Base-by-base conservation (phyloP, 192 early-diverging fungal genomes). In the Entomortierella chlamydospora region DNA sequence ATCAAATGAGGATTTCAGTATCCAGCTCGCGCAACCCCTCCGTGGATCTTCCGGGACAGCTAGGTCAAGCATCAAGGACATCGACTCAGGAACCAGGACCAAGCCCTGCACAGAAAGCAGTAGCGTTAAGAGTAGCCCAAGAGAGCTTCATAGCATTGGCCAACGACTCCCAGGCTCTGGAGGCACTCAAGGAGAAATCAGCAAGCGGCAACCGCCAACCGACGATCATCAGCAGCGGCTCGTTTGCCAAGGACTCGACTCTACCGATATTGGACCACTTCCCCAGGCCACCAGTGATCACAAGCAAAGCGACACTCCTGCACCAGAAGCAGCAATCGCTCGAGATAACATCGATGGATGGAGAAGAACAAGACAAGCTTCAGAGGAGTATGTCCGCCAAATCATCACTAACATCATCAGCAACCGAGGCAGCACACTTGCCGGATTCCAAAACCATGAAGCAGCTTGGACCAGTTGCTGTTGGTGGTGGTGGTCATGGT, bases 401-500 rank as follows among this genome's bases (percentile, higher is more conserved):
- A 52, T 58, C 55, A 23, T 68, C 45, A 15, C 65, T 29, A 34
- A 50, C 5, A 29, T 57, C 61, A 33, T 51, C 61, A n/a, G 41
- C 13, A 57, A 30, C 37, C 52, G 59, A 34, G 34, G 50, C 22
- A 15, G 34, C 47, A 34, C 62, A 47, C 13, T 58, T 41, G 31
- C 51, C 45, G 52, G 33, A 13, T 37, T 60, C 26, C 49, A 69
- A 20, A 12, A 69, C 50, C 57, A 34, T 2, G 28, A 47, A 4
- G 57, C 57, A 34, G 57, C 57, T 18, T 67, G 72, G 72, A 50
- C 26, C 56, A 74, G 72, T 22, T 74, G 63, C 47, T 63, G 55
- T 34, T 66, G 76, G 76, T 79, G 76, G 76, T 78, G 67, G 57
- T 64, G 74, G 74, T 53, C 47, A 20, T 68, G 60, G 74, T 28